Evolutionary conservation across 257 asterid genomes (phyloP).

Genomic region (Cinchona pubescens): DNA sequence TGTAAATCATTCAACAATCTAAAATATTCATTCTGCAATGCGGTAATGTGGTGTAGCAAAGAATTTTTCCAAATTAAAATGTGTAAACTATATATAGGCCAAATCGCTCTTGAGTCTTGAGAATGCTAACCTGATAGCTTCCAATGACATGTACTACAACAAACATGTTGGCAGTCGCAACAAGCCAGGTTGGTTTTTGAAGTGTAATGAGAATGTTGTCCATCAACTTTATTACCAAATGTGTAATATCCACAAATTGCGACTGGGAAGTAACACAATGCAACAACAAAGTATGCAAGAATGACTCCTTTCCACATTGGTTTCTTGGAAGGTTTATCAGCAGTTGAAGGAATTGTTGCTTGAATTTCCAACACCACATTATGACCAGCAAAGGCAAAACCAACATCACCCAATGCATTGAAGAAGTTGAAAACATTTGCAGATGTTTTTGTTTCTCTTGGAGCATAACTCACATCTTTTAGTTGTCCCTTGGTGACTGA

Average conservation of each 20-base stretch:
- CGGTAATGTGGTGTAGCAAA: too few species aligned
- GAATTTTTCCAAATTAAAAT: too few species aligned
- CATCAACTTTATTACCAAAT: slow-evolving; percentile 54
- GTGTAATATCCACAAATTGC: slow-evolving; percentile 49
- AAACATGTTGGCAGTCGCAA: slow-evolving; percentile 54
- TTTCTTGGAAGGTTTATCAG: slow-evolving; percentile 54
- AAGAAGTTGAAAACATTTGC: slow-evolving; percentile 44
- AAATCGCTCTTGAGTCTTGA: too few species aligned
- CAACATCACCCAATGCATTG: slow-evolving; percentile 59
- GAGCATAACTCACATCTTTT: slow-evolving; percentile 38
- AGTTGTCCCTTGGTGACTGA: slow-evolving; percentile 41
- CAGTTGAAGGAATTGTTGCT: slow-evolving; percentile 67
- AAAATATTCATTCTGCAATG: too few species aligned
- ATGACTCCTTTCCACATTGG: slow-evolving; percentile 77
- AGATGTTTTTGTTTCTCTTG: neutral
- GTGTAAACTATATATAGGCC: too few species aligned
- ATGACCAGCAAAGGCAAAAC: slow-evolving; percentile 72
- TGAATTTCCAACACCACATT: slow-evolving; percentile 70
- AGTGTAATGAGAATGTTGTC: slow-evolving; percentile 48
- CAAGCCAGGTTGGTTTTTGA: slow-evolving; percentile 50
- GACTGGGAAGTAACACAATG: slow-evolving; percentile 58
- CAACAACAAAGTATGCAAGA: slow-evolving; percentile 49
- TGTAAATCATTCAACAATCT: too few species aligned
- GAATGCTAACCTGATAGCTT: slow-evolving; percentile 52
- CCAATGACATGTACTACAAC: slow-evolving; percentile 68